Conservation (phyloP, 1,284 basidiomycete genomes). For the Ceratobasidium sp. region DNA sequence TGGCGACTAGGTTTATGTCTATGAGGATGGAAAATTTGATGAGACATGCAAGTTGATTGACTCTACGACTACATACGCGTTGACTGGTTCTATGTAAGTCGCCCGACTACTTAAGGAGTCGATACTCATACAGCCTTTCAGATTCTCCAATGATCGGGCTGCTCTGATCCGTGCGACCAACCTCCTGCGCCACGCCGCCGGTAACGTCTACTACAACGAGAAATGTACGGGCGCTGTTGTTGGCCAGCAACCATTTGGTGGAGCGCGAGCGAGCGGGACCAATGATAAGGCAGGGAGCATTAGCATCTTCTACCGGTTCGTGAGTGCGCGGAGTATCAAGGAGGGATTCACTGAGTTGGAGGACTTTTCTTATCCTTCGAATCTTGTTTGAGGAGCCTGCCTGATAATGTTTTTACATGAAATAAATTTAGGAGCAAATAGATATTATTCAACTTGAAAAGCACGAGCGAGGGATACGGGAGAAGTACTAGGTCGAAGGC, state of each 20-base stretch:
- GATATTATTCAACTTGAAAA: neutral
- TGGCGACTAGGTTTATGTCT: constrained; percentile 77
- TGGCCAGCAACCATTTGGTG: constrained; percentile 97
- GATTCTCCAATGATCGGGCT: constrained; percentile 84
- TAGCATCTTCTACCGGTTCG: constrained; percentile 89
- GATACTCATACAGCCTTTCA: constrained; percentile 54
- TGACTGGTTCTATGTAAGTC: constrained; percentile 88
- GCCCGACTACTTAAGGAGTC: neutral
- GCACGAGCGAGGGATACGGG: neutral
- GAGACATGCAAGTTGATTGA: constrained; percentile 91
- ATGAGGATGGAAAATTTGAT: constrained; percentile 85
- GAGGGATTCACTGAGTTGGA: constrained; percentile 90
- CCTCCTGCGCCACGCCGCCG: constrained; percentile 85
- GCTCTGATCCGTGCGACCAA: constrained; percentile 82
- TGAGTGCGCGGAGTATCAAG: constrained; percentile 94
- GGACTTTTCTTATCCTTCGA: constrained; percentile 86
- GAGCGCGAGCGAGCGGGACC: constrained; percentile 91
- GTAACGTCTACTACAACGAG: constrained; percentile 95
- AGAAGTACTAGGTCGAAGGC: neutral
- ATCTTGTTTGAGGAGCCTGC: constrained; percentile 67
- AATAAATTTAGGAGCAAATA: constrained; percentile 10
- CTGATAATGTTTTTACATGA: neutral
- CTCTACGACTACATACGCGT: constrained; percentile 86
- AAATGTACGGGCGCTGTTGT: constrained; percentile 97
- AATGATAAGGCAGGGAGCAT: constrained; percentile 98